Percentiles rank a stretch among this genome's conserved stretches.
Conservation (phyloP, 2,329 filamentous ascomycete genomes). For the Pleoardoris graminearum region DNA sequence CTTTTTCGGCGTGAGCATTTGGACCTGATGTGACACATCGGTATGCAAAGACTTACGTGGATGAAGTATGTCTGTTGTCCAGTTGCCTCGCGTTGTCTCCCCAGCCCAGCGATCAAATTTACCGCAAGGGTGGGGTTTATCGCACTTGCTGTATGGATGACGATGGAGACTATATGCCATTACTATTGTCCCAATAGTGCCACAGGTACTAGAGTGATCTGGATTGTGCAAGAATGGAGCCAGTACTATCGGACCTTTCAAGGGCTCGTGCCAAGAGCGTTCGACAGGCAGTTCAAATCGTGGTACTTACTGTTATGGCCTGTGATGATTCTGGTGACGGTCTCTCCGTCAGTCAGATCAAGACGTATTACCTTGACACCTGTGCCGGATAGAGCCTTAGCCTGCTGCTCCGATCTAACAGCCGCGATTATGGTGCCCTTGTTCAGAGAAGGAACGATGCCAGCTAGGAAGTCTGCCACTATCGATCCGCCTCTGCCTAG, state of each 20-base stretch:
- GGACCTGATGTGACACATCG: neutral
- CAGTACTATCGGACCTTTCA: too few species aligned
- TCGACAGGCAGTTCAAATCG: neutral
- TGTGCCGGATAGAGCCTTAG: neutral
- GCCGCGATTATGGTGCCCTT: neutral
- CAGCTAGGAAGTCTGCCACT: neutral
- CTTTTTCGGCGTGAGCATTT: neutral
- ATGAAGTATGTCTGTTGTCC: neutral
- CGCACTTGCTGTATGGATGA: neutral
- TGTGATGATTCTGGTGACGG: neutral
- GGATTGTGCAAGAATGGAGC: too few species aligned
- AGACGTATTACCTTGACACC: neutral
- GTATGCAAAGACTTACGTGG: neutral
- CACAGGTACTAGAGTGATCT: too few species aligned
- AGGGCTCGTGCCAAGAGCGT: neutral
- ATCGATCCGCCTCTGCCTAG: constrained; percentile 5
- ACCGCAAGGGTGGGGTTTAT: neutral
- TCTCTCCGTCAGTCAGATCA: neutral
- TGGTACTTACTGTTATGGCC: neutral
- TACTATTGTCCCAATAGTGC: too few species aligned
- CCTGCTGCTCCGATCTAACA: neutral
- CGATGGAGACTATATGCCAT: neutral
- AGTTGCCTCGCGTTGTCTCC: neutral
- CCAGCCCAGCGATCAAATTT: neutral
- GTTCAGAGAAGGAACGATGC: neutral